Evolutionary conservation across 371 early-diverging fungal genomes (phyloP).

Genomic region (Capillidium heterosporum): DNA sequence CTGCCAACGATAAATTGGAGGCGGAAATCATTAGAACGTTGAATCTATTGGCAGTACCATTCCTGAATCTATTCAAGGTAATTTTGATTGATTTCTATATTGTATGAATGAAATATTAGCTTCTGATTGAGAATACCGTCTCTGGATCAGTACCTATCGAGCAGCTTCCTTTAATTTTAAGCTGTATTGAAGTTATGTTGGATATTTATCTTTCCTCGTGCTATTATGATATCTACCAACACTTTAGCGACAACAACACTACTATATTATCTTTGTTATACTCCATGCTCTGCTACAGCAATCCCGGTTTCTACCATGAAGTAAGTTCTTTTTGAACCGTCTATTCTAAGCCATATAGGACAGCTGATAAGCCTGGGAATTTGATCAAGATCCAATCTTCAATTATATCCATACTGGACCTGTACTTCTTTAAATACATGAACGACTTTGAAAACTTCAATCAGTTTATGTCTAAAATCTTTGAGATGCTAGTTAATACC

Average conservation of each 20-base stretch:
- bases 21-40: constrained; percentile 81
- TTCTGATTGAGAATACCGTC: constrained; percentile 44
- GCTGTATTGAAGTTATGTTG: constrained; percentile 51
- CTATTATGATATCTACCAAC: constrained; percentile 89
- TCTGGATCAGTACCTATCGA: constrained; percentile 38
- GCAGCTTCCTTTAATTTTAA: constrained; percentile 47
- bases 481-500: constrained; percentile 56
- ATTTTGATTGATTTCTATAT: neutral
- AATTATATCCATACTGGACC: constrained; percentile 73
- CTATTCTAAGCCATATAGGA: constrained; percentile 21
- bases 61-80: constrained; percentile 61
- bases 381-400: constrained; percentile 74
- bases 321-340: constrained; percentile 16
- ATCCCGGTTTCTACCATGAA: constrained; percentile 42
- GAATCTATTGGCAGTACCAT: constrained; percentile 61
- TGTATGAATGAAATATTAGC: too few species aligned
- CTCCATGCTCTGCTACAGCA: constrained; percentile 66
- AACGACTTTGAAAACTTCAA: constrained; percentile 65
- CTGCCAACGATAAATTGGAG: constrained; percentile 60
- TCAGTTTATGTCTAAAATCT: constrained; percentile 67
- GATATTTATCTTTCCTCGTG: constrained; percentile 84
- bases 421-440: constrained; percentile 78
- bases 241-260: constrained; percentile 78
- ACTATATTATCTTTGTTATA: constrained; percentile 59
- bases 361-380: constrained; percentile 67